Evolutionary conservation across 176 grass and related monocot species (phyloP), one percentile per base, ranked within the genome.

Genomic region (Poa annua): DNA sequence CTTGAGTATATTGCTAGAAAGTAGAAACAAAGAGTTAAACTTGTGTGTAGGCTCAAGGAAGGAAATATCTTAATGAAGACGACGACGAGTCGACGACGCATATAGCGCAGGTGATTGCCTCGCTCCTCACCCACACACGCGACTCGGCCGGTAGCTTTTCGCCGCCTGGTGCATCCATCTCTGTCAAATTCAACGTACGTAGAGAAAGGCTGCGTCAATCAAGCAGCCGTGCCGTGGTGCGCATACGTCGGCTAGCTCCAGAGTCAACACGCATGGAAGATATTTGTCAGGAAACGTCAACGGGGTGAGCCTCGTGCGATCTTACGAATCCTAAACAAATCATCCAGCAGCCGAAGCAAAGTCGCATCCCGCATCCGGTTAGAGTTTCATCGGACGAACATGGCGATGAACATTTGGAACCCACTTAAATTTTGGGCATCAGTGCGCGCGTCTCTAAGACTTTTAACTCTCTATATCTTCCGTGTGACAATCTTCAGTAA

Each of bases 281-380:
- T 88, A 75, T 80, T 80, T 84, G 60, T 20, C 26, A 51, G 56
- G 4, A 35, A 51, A 75, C 20, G 82, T 89, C 87, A 89, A 81
- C 77, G 76, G n/a, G 26, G 11, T 52, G 49, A 41, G 68, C 24
- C 29, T 29, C 29, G 10, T 51, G 39, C 60, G 26, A 48, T 75
- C 41, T 24, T 12, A 44, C 16, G 7, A 19, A 45, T 71, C 11
- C 39, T 69, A 73, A 59, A 67, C 57, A 75, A 79, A 75, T 67
- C 49, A 69, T 87, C 9, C 19, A n/a, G n/a, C 5, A 8, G 35
- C 34, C 33, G 14, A 73, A 29, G 22, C 69, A 49, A 12, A 81
- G 35, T 45, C 50, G 42, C 22, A 2, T 65, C 17, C 19, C 29
- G 29, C 29, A 29, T 29, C 29, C 5, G 13, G 11, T 57, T 19